Evolutionary conservation across 805 yeast genomes (phyloP).

Genomic region (Metschnikowia dekortorum): DNA sequence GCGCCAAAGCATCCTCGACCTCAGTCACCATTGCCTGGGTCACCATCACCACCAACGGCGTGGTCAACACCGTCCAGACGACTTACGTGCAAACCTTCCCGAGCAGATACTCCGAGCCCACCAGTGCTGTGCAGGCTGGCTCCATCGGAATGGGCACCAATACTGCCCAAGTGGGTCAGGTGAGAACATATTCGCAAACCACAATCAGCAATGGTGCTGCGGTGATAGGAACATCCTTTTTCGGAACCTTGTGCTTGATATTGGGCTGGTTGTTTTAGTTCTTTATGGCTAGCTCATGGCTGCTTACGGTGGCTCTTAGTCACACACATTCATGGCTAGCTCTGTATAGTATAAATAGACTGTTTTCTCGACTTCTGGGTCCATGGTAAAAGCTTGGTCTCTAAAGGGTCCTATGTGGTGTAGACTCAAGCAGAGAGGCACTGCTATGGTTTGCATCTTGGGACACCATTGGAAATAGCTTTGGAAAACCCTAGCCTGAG

Average conservation of each 20-base stretch:
- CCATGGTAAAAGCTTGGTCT: no score
- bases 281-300: not conserved
- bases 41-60: constrained; percentile 33
- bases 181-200: constrained; percentile 27
- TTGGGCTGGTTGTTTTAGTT: constrained; percentile 8
- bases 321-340: no score
- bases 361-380: not conserved
- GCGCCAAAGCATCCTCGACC: constrained; percentile 13
- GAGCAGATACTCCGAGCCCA: constrained; percentile 18
- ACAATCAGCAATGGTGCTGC: constrained; percentile 19
- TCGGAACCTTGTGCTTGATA: constrained; percentile 12
- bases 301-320: no score
- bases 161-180: constrained; percentile 26
- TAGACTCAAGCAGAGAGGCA: no score
- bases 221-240: constrained; percentile 11
- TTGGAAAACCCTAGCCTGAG: no score
- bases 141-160: constrained; percentile 28
- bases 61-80: constrained; percentile 21
- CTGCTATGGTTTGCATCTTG: no score
- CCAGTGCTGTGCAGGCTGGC: constrained; percentile 22
- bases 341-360: not conserved
- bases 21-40: constrained; percentile 31
- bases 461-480: no score
- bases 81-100: constrained; percentile 25
- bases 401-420: no score